phyloP scores from a whole-genome alignment of 1,139 yeast genomes.

The Geotrichum klebahnii region DNA sequence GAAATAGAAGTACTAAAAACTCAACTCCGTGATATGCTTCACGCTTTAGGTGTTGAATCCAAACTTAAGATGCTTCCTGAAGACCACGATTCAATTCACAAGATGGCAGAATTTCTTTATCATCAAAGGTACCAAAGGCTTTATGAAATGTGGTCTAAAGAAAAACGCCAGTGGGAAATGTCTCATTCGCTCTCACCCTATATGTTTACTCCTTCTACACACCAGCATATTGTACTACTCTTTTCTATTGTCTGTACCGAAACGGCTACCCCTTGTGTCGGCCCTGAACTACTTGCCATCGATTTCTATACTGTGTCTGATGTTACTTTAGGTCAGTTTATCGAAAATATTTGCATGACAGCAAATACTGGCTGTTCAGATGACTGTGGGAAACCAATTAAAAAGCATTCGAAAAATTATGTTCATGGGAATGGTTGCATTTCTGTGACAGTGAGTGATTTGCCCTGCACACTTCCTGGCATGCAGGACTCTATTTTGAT shows the following conservation, averaged over 20 bases:
- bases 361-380: slow-evolving; percentile 64
- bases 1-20: slow-evolving; percentile 31
- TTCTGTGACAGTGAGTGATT: slow-evolving; percentile 67
- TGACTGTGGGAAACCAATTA: slow-evolving; percentile 67
- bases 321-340: slow-evolving; percentile 80
- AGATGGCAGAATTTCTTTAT: slow-evolving; percentile 30
- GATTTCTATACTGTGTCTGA: slow-evolving; percentile 83
- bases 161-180: slow-evolving; percentile 59
- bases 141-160: slow-evolving; percentile 34
- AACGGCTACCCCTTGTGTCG: slow-evolving; percentile 87
- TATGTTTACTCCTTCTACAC: slow-evolving; percentile 61
- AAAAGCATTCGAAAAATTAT: slow-evolving; percentile 80
- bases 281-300: slow-evolving; percentile 76
- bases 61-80: slow-evolving; percentile 29
- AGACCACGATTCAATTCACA: slow-evolving; percentile 26
- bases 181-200: slow-evolving; percentile 48
- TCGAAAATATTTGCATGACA: slow-evolving; percentile 75
- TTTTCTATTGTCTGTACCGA: slow-evolving; percentile 79
- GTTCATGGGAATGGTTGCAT: slow-evolving; percentile 85
- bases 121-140: slow-evolving; percentile 29
- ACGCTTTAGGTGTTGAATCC: slow-evolving; percentile 23
- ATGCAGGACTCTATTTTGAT: slow-evolving; percentile 67
- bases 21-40: slow-evolving; percentile 19
- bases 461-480: slow-evolving; percentile 54
- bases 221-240: slow-evolving; percentile 71